phyloP scores from a whole-genome alignment of 805 yeast species.

The Metschnikowia vanudenii region DNA sequence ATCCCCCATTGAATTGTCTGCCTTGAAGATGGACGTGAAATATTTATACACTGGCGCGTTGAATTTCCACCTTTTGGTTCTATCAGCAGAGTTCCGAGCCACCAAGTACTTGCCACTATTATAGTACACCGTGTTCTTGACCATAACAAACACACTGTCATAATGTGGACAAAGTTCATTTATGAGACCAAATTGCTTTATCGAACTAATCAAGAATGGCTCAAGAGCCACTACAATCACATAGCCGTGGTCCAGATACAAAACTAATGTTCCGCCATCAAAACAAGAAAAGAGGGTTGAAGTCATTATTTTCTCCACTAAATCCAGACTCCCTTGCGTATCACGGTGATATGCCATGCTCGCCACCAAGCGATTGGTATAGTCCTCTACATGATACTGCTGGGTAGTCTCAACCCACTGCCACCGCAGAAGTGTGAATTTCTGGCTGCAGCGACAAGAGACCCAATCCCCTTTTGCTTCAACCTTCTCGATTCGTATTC shows the following conservation, averaged over 20 bases:
- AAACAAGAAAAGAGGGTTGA: background rate
- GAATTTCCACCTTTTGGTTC: conserved; percentile 1
- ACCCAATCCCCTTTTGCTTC: conserved; percentile 4
- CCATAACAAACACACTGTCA: background rate
- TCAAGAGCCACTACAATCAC: background rate
- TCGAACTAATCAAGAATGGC: background rate
- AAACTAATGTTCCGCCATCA: background rate
- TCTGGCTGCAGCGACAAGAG: background rate
- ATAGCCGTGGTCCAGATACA: conserved; percentile 5
- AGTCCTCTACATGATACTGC: background rate
- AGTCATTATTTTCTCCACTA: background rate
- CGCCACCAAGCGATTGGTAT: background rate
- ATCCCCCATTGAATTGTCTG: background rate
- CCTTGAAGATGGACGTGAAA: background rate
- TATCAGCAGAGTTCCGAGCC: background rate
- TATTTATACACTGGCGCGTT: conserved; percentile 3
- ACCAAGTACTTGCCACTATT: background rate
- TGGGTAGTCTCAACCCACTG: background rate
- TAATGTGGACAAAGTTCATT: background rate
- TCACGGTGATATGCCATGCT: background rate
- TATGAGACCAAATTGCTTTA: background rate
- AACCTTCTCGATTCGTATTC: background rate
- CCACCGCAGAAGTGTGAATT: conserved; percentile 2
- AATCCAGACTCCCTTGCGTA: background rate
- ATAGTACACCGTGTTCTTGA: background rate